These are phyloP conservation scores for Pseudophaeomoniella oleicola DNA, from an alignment of 2,329 filamentous ascomycete species.

Conservation along the genomic window DNA sequence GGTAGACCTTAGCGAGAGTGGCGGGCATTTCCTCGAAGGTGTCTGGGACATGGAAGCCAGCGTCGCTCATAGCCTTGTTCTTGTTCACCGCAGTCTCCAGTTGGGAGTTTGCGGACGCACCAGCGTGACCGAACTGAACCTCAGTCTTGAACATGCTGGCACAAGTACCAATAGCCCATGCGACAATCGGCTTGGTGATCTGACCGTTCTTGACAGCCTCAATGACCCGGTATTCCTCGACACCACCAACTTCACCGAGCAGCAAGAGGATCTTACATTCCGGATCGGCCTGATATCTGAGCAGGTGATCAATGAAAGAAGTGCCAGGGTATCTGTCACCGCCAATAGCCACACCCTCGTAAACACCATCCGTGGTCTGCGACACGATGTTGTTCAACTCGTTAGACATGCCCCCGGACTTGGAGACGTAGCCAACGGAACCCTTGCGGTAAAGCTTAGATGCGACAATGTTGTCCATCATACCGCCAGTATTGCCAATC, in stretches of 20 bases:
- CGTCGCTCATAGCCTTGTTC: conserved; percentile 94
- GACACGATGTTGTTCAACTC: conserved; percentile 99
- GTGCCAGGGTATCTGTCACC: conserved; percentile 98
- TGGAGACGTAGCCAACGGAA: conserved; percentile 97
- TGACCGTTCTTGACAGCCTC: conserved; percentile 87
- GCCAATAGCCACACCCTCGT: conserved; percentile 98
- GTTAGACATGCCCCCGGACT: conserved; percentile 99
- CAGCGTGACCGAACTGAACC: conserved; percentile 97
- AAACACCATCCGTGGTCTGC: conserved; percentile 91
- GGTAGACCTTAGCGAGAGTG: conserved; percentile 66
- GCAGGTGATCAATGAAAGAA: conserved; percentile 96
- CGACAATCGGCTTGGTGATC: conserved; percentile 97
- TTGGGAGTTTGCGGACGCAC: conserved; percentile 97
- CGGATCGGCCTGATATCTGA: conserved; percentile 90
- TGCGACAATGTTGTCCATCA: conserved; percentile 99
- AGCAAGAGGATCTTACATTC: conserved; percentile 95
- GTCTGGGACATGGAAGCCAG: conserved; percentile 84
- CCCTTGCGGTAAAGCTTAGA: conserved; percentile 99
- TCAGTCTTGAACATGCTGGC: conserved; percentile 99
- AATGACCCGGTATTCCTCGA: conserved; percentile 99
- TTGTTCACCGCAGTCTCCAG: conserved; percentile 93
- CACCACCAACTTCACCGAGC: conserved; percentile 96
- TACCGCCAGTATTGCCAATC: conserved; percentile 99
- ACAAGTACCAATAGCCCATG: conserved; percentile 98
- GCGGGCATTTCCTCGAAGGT: conserved; percentile 92